Evolutionary conservation across 164 flowering plant species (phyloP), one percentile per base, ranked within the genome.

Genomic region (Protea cynaroides): DNA sequence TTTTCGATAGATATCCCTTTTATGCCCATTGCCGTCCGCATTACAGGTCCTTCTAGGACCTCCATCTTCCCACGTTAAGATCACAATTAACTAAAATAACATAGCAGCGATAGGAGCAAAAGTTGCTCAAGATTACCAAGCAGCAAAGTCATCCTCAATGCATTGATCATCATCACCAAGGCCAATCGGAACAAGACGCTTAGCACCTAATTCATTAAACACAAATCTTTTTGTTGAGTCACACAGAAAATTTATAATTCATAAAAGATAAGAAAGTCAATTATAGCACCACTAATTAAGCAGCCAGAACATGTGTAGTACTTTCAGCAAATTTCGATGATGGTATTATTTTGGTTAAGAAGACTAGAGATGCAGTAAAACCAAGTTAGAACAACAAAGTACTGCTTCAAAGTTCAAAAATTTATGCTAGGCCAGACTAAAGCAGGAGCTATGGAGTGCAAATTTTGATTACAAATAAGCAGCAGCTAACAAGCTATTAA

Each of bases 141-240:
- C 92, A 70, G 89, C 1, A 73, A 90, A 90, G 64, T 90, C 97
- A 83, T 90, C 97, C 71, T 90, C 97, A 72, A 90, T 88, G 79
- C 88, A 85, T 63, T 90, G 92, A 77, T 74, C 73, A 13, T 74
- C 76, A 52, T 74, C 76, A 37, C 76, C 76, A 38, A 69, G 72
- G n/a, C 76, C 76, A 49, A 73, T 55, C 19, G 72, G 65, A 49
- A 73, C 59, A 25, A 73, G 58, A 44, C 66, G 72, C 69, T 68
- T 73, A 9, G 72, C 76, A 68, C 76, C 76, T 73, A 49, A 1
- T 6, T 17, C 10, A 55, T 40, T 15, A 40, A 15, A 37, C 17
- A 46, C 17, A 46, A 25, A 8, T 25, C 23, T 56, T 56, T 56
- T 17, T 56, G n/a, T n/a, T 13, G n/a, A 25, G n/a, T 25, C 25